Evolutionary conservation across 352 stramenopile genomes (phyloP), one percentile per base, ranked within the genome.

Genomic region (Phytophthora nicotianae): DNA sequence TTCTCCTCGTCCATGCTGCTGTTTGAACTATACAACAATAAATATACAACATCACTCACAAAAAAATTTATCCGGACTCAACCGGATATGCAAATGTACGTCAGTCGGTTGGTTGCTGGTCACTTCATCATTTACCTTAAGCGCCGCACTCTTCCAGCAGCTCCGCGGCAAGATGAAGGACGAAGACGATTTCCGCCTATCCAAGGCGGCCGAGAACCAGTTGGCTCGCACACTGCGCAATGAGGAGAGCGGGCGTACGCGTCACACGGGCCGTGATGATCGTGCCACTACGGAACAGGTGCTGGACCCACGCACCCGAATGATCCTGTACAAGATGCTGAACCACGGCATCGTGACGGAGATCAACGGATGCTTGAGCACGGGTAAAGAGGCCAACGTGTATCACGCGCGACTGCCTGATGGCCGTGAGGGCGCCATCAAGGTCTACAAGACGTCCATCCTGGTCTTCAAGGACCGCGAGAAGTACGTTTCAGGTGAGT

Each of bases 401-500:
- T 99, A 99, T 77, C 98, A 99, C 65, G 97, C 98, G 41, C 70
- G 80, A 8, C 68, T 95, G 9, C 67, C 74, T 6, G 74, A 90
- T 50, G 86, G 70, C 46, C 59, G 70, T 14, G 96, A 99, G 29
- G 82, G 79, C 9, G 86, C 86, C 20, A 88, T 93, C 57, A 91
- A 91, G 62, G 82, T 92, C 8, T 95, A 93, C 80, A 93, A 93
- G 75, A 92, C 84, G 6, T 89, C 83, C 41, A 95, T 99, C 61
- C 77, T 99, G 17, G 97, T 99, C n/a, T 99, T 99, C 70, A 99
- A 99, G 67, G 97, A 99, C 85, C 82, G 98, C n/a, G 97, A 99
- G 62, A 98, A 98, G 78, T 99, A 99, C 78, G 97, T 99, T 6
- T 91, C 86, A 6, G 98, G 98, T 61, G 97, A 99, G 81, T 98